A percentile compares a stretch with the other conserved stretches of the same genome.
Conservation (phyloP, 2,329 filamentous ascomycete species). For the Fusarium sp. region DNA sequence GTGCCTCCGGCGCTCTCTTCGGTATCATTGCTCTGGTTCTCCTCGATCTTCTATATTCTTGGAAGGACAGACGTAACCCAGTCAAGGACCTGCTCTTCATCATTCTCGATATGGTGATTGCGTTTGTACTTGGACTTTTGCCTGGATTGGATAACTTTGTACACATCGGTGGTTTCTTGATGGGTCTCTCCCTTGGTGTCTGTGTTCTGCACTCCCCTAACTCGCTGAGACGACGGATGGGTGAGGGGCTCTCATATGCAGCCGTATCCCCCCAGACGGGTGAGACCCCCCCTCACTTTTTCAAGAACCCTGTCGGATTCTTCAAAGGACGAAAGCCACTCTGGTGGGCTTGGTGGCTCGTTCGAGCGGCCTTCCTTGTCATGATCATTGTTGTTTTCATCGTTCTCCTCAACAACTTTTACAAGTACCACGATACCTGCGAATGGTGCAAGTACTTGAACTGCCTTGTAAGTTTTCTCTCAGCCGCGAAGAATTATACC, state of each 20-base stretch:
- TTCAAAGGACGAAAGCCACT: slow-evolving; percentile 92
- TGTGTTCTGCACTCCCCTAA: slow-evolving; percentile 91
- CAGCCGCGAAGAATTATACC: neutral
- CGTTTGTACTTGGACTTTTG: slow-evolving; percentile 90
- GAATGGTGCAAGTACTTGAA: slow-evolving; percentile 95
- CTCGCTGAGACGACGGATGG: slow-evolving; percentile 78
- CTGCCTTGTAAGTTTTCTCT: slow-evolving; percentile 79
- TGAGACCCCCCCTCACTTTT: slow-evolving; percentile 63
- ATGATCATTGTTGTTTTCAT: slow-evolving; percentile 88
- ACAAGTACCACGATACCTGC: slow-evolving; percentile 77
- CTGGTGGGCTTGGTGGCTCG: slow-evolving; percentile 98
- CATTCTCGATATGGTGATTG: slow-evolving; percentile 84
- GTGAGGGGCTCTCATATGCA: slow-evolving; percentile 76
- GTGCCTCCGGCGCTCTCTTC: slow-evolving; percentile 90
- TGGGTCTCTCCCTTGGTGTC: slow-evolving; percentile 88
- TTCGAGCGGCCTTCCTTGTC: slow-evolving; percentile 81
- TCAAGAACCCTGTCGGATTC: slow-evolving; percentile 76
- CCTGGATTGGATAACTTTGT: slow-evolving; percentile 97
- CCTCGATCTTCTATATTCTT: slow-evolving; percentile 92
- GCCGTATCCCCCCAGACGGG: slow-evolving; percentile 67
- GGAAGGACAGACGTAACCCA: slow-evolving; percentile 81
- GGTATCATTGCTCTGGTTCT: slow-evolving; percentile 90
- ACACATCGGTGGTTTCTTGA: slow-evolving; percentile 94
- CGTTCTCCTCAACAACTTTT: slow-evolving; percentile 90
- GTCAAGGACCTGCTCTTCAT: slow-evolving; percentile 90